Evolutionary conservation across 163 green algal species (phyloP).

Genomic region (Coccomyxa subellipsoidea): DNA sequence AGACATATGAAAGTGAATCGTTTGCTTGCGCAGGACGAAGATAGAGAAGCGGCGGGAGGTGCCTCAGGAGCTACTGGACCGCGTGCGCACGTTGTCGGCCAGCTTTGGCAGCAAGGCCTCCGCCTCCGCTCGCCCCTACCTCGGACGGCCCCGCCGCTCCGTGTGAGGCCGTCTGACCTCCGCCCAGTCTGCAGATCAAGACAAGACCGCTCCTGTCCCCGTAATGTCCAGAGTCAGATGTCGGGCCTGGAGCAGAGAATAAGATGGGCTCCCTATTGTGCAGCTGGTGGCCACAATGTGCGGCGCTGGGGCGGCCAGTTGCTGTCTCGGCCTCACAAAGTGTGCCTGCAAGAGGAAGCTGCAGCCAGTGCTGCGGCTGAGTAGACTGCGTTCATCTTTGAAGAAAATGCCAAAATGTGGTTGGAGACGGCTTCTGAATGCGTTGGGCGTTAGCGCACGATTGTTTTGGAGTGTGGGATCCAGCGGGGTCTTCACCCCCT

Average conservation of each 20-base stretch:
- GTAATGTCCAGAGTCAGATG: too few species aligned
- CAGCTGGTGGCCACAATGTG: not conserved
- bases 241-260: not conserved
- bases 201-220: too few species aligned
- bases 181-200: too few species aligned
- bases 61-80: conserved; percentile 7
- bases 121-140: not conserved
- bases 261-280: not conserved
- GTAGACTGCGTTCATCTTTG: not conserved
- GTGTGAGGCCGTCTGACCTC: not conserved
- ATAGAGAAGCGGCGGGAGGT: conserved; percentile 15
- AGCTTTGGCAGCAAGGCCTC: conserved; percentile 1
- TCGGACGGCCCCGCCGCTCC: not conserved
- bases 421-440: not conserved
- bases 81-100: conserved; percentile 10
- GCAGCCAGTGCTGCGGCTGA: not conserved
- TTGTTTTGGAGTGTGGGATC: not conserved
- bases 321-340: not conserved
- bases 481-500: not conserved
- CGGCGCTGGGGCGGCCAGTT: too few species aligned
- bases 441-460: not conserved
- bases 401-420: not conserved
- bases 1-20: too few species aligned
- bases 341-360: not conserved
- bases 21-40: conserved; percentile 13